phyloP scores from a whole-genome alignment of 345 rosid species.

The Odontarrhena argentea region DNA sequence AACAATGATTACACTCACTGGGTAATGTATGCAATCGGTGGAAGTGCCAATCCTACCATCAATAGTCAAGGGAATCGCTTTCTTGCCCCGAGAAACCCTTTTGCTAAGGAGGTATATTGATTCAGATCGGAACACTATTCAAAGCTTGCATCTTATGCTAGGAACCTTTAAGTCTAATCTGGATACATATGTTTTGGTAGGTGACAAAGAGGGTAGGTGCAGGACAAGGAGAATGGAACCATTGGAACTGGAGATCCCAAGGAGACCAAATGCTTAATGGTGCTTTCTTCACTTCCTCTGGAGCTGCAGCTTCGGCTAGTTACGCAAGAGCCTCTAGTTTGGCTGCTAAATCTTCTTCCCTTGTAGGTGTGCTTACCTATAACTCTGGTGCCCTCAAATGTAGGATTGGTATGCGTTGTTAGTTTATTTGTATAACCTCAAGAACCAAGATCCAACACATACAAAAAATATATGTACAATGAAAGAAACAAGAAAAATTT shows the following conservation, averaged over 20 bases:
- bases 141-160: constrained; percentile 3
- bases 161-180: background rate
- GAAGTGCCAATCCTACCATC: constrained; percentile 93
- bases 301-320: constrained; percentile 46
- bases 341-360: constrained; percentile 59
- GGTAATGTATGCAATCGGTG: constrained; percentile 98
- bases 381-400: constrained; percentile 52
- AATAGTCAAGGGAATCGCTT: constrained; percentile 96
- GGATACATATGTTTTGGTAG: constrained; percentile 22
- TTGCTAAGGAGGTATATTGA: constrained; percentile 55
- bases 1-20: constrained; percentile 97
- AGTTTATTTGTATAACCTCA: constrained; percentile 22
- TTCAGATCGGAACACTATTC: background rate
- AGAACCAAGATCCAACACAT: constrained; percentile 1
- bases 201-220: constrained; percentile 51
- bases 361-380: constrained; percentile 53
- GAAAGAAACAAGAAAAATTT: constrained; percentile 9
- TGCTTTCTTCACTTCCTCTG: constrained; percentile 57
- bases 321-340: constrained; percentile 68
- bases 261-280: constrained; percentile 63
- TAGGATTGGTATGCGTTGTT: constrained; percentile 52
- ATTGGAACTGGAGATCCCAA: constrained; percentile 67
- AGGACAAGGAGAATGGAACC: constrained; percentile 41
- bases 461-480: background rate
- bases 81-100: constrained; percentile 74